Evolutionary conservation across 2,329 filamentous ascomycete species (phyloP).

Genomic region (Colletotrichum tropicicola): DNA sequence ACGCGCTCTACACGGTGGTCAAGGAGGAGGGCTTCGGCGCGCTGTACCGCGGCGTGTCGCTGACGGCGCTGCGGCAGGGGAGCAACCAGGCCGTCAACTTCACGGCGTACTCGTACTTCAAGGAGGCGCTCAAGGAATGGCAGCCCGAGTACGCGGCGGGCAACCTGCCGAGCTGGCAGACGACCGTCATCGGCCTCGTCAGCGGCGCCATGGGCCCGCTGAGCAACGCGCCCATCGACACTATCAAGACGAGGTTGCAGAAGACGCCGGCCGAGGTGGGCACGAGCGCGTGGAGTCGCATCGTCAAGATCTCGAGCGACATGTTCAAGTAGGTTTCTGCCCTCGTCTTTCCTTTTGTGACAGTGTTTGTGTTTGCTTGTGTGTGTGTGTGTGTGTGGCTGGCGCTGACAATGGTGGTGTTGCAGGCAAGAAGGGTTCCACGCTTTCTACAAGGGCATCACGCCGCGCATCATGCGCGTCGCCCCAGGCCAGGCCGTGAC

Average conservation of each 20-base stretch:
- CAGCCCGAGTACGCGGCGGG: constrained; percentile 74
- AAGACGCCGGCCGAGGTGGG: constrained; percentile 86
- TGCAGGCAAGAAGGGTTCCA: constrained; percentile 88
- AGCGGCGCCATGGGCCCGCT: constrained; percentile 95
- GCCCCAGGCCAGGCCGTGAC: constrained; percentile 90
- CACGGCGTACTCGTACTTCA: constrained; percentile 95
- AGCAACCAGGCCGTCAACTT: constrained; percentile 99
- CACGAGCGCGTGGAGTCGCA: constrained; percentile 81
- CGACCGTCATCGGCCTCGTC: constrained; percentile 88
- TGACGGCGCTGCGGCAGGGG: constrained; percentile 93
- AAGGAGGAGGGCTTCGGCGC: constrained; percentile 89
- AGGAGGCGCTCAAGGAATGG: constrained; percentile 75
- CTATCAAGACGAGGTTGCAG: constrained; percentile 97
- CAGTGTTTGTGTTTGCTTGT: neutral
- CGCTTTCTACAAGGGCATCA: constrained; percentile 99
- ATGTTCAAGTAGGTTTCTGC: constrained; percentile 77
- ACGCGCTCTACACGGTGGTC: constrained; percentile 85
- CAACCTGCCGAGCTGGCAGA: constrained; percentile 87
- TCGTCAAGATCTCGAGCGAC: constrained; percentile 78
- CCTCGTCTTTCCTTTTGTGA: no score
- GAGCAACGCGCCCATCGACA: constrained; percentile 97
- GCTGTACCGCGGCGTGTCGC: constrained; percentile 90
- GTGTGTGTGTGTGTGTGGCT: no score
- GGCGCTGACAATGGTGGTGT: no score
- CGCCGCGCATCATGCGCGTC: constrained; percentile 95